Evolutionary conservation across 345 rosid species (phyloP), one percentile per base, ranked within the genome.

Genomic region (Rhizophora apiculata): DNA sequence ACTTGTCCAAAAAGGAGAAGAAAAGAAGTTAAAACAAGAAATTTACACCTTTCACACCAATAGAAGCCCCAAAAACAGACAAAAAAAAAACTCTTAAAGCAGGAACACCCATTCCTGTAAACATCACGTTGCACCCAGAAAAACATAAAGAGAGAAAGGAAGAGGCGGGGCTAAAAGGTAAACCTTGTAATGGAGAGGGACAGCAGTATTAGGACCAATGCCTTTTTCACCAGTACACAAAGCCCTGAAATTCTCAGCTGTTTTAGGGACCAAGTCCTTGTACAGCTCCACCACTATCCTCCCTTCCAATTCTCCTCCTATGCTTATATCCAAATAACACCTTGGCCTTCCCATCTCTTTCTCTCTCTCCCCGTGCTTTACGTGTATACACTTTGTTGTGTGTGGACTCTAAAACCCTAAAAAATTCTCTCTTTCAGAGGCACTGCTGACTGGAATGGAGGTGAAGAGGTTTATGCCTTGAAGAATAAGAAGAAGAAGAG

Each of bases 151-250:
- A 53, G 34, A 11, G 20, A 24, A 30, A 5, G 10, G 19, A n/a
- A 24, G 20, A 13, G 63, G 8, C 13, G 48, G 36, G 8, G 30
- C 16, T 6, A 8, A 30, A 43, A 13, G 16, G 19, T 15, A 11
- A 5, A 73, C 76, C 67, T 73, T 73, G 67, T 21, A 73, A 61
- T 73, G 76, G 53, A 73, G 67, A 37, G 72, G 76, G 57, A 32
- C 71, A 61, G 67, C 72, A 31, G 76, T 63, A 64, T 30, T 68
- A 8, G 68, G 68, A 26, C 78, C 78, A 62, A 62, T 68, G 68
- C 73, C 78, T 30, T 68, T 74, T 51, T 74, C 73, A 8, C 78
- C 78, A 21, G 73, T 74, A 31, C 78, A 63, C 46, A 74, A 57
- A 63, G 78, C 72, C 62, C 73, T 68, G 68, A 74, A 68, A 49